phyloP scores from a whole-genome alignment of 2,329 filamentous ascomycete species.

The Aspergillus glaucus region DNA sequence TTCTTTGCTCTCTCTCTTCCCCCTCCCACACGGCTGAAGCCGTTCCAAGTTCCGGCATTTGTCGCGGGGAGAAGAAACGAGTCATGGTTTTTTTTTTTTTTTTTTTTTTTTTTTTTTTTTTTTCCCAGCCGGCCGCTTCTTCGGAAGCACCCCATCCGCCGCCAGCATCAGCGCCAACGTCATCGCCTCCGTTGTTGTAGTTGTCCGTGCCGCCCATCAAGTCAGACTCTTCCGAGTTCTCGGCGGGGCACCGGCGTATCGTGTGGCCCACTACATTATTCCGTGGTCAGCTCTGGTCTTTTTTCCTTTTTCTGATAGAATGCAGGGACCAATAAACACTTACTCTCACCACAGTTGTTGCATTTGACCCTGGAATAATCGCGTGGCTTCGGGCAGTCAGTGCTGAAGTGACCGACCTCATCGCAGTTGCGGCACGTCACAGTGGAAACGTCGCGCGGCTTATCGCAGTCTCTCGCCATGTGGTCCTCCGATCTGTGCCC shows the following conservation, averaged over 20 bases:
- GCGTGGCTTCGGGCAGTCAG: slow-evolving; percentile 39
- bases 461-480: slow-evolving; percentile 37
- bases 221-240: slow-evolving; percentile 10
- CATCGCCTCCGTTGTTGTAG: not conserved
- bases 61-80: not conserved
- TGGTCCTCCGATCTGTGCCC: slow-evolving; percentile 34
- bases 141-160: not conserved
- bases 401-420: slow-evolving; percentile 37
- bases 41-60: not conserved
- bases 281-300: slow-evolving; percentile 2
- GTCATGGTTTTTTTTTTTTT: not conserved
- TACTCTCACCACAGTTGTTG: slow-evolving; percentile 40
- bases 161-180: slow-evolving; percentile 12
- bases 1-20: not conserved
- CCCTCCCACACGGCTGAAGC: not conserved
- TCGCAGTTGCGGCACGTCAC: slow-evolving; percentile 44
- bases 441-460: slow-evolving; percentile 34
- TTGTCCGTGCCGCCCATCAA: not conserved
- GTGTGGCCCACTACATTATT: slow-evolving; percentile 37
- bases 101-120: too few species aligned
- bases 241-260: slow-evolving; percentile 30
- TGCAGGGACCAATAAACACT: slow-evolving; percentile 8
- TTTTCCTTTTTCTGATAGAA: not conserved
- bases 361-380: slow-evolving; percentile 42
- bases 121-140: not conserved